These are phyloP conservation scores for Pythium utonaiense DNA, from an alignment of 352 stramenopile species.

Conservation along the genomic window DNA sequence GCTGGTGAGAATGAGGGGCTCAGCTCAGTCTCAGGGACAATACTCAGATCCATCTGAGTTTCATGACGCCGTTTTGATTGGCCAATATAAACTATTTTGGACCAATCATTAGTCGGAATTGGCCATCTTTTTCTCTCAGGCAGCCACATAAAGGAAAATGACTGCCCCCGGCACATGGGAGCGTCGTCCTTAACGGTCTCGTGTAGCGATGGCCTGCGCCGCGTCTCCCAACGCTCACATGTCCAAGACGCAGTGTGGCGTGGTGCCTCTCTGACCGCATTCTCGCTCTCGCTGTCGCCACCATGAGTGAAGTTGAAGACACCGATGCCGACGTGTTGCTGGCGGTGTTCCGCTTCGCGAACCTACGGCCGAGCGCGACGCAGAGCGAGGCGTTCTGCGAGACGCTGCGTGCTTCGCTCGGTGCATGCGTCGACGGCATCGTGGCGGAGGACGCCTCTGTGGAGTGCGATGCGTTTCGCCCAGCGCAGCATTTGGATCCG, in stretches of 20 bases:
- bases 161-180: no score
- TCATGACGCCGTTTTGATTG: no score
- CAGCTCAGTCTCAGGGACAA: no score
- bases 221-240: neutral
- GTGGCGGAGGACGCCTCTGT: neutral
- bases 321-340: neutral
- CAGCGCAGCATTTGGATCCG: constrained; percentile 14
- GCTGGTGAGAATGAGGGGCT: no score
- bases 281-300: neutral
- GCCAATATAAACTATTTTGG: no score
- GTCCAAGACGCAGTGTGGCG: neutral
- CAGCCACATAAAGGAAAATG: neutral
- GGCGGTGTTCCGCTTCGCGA: constrained; percentile 42
- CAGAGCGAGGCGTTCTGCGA: constrained; percentile 30
- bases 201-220: no score
- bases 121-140: neutral
- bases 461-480: constrained; percentile 1
- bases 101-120: neutral
- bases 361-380: constrained; percentile 30
- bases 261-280: neutral
- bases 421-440: constrained; percentile 17
- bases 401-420: constrained; percentile 20
- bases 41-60: no score
- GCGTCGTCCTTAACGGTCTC: neutral
- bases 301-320: neutral